Conservation (phyloP, 2,329 filamentous ascomycete genomes). For the Xylaria hypoxylon region DNA sequence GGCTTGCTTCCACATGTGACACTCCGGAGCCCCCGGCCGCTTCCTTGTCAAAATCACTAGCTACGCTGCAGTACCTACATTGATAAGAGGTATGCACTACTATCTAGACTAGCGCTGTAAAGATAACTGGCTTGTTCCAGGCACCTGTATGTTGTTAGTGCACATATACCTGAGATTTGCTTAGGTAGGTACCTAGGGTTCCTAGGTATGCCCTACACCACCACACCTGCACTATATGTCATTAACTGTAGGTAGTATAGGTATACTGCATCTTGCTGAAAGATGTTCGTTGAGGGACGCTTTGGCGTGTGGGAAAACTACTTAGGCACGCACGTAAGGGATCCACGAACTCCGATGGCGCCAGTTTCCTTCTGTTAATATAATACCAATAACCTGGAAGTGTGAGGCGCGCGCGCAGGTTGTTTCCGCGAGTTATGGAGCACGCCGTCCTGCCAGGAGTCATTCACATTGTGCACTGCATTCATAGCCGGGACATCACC, state of each 20-base stretch:
- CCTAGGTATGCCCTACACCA: neutral
- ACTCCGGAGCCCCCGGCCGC: neutral
- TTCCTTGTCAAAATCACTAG: neutral
- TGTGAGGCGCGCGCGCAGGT: neutral
- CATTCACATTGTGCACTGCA: neutral
- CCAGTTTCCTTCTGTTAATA: conserved; percentile 7
- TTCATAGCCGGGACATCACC: conserved; percentile 2
- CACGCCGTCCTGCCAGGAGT: neutral
- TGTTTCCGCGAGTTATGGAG: neutral
- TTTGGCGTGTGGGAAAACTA: conserved; percentile 1
- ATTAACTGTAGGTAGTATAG: no score
- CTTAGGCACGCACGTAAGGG: neutral
- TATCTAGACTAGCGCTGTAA: no score
- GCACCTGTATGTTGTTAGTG: neutral
- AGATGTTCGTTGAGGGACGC: neutral
- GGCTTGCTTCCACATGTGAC: conserved; percentile 3
- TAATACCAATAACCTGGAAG: neutral
- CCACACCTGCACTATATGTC: no score
- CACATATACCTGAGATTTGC: no score
- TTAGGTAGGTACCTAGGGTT: no score
- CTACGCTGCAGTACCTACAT: neutral
- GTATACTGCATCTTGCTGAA: neutral
- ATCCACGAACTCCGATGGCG: conserved; percentile 29
- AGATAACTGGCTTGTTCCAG: neutral
- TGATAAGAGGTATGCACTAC: neutral